These are phyloP conservation scores for Annulohypoxylon maeteangense DNA, from an alignment of 495 filamentous ascomycete species.

Conservation along the genomic window DNA sequence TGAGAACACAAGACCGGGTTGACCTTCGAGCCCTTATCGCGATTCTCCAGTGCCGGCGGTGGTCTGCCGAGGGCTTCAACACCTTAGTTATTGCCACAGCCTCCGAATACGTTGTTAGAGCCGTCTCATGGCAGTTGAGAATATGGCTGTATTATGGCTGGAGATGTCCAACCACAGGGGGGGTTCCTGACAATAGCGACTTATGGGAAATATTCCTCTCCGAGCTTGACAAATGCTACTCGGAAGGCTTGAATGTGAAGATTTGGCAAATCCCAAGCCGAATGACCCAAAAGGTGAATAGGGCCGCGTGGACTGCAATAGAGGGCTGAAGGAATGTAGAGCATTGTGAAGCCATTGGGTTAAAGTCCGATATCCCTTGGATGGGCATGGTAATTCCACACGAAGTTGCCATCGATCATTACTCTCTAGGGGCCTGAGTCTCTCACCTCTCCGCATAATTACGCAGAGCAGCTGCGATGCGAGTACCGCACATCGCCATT, in stretches of 20 bases:
- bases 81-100: background rate
- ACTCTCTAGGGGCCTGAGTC: background rate
- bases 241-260: background rate
- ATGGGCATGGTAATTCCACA: background rate
- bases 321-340: background rate
- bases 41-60: background rate
- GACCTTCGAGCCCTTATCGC: background rate
- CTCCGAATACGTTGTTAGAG: background rate
- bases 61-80: background rate
- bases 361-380: background rate
- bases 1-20: background rate
- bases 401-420: background rate
- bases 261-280: background rate
- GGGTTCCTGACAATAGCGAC: background rate
- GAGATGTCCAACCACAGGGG: background rate
- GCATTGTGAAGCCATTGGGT: background rate
- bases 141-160: background rate
- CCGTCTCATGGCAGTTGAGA: background rate
- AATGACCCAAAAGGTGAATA: background rate
- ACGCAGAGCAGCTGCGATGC: background rate
- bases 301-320: background rate
- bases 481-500: background rate
- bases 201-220: constrained; percentile 4
- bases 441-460: constrained; percentile 7
- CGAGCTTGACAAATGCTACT: background rate